A percentile compares a stretch with the other conserved stretches of the same genome.
These are phyloP conservation scores for Rhizophora apiculata DNA, from an alignment of 345 rosid species.

Conservation along the genomic window DNA sequence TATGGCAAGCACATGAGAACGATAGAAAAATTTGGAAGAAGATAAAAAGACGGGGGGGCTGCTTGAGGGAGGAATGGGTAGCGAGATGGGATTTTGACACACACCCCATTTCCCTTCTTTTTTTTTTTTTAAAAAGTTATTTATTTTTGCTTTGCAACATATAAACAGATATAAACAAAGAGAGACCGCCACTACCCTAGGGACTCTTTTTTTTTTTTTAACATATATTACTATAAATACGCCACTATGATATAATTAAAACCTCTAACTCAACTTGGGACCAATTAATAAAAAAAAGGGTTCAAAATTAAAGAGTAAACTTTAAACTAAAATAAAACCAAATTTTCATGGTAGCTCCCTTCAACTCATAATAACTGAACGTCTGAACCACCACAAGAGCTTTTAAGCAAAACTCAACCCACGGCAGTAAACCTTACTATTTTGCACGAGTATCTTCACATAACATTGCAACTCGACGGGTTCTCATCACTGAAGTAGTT, in stretches of 20 bases:
- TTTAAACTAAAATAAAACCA: conserved; percentile 32
- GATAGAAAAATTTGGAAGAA: no score
- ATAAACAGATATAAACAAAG: conserved; percentile 52
- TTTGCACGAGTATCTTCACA: conserved; percentile 41
- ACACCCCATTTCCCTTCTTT: conserved; percentile 2
- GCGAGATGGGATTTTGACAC: conserved; percentile 17
- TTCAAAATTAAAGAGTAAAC: conserved; percentile 4
- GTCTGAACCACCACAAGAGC: conserved; percentile 2
- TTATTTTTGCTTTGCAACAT: conserved; percentile 33
- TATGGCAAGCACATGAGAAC: no score
- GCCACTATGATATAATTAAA: conserved; percentile 45
- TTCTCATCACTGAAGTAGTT: conserved; percentile 81
- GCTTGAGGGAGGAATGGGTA: background rate
- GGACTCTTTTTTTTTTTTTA: background rate
- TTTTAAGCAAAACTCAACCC: conserved; percentile 16
- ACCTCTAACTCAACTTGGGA: conserved; percentile 41
- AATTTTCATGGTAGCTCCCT: conserved; percentile 41
- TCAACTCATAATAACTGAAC: conserved; percentile 14
- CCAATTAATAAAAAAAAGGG: background rate
- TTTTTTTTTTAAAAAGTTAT: background rate
- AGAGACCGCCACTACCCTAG: conserved; percentile 30
- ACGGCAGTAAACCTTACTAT: background rate
- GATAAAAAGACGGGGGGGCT: background rate
- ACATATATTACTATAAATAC: conserved; percentile 38
- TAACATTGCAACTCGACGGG: conserved; percentile 81